Percentiles rank a stretch among this genome's conserved stretches.
phyloP scores from a whole-genome alignment of 2,329 filamentous ascomycete genomes.

The Ascochyta clinopodiicola region DNA sequence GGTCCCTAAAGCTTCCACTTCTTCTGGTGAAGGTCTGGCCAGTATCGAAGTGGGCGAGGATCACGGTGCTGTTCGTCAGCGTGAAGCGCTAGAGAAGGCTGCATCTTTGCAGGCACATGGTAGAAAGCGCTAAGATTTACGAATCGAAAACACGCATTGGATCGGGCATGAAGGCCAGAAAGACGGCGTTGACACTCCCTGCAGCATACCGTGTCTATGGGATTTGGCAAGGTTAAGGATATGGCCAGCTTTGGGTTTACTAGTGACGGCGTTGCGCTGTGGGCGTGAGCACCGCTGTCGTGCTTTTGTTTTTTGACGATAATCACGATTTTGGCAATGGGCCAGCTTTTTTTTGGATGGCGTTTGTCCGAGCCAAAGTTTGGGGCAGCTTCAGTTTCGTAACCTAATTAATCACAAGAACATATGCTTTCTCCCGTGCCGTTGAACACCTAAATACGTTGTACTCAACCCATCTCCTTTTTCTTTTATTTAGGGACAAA shows the following conservation, averaged over 20 bases:
- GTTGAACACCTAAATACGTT: too few species aligned
- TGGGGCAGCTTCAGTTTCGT: too few species aligned
- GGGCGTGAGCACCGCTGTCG: background rate
- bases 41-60: background rate
- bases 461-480: too few species aligned
- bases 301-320: background rate
- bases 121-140: constrained; percentile 10
- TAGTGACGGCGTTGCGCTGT: background rate
- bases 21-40: background rate
- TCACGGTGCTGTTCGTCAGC: constrained; percentile 20
- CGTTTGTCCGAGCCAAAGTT: too few species aligned
- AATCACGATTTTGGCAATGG: background rate
- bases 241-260: background rate
- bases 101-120: constrained; percentile 9
- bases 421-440: too few species aligned
- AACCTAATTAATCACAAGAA: too few species aligned
- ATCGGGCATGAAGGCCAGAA: background rate
- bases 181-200: background rate
- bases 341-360: too few species aligned
- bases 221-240: background rate
- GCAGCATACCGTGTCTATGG: background rate
- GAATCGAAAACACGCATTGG: background rate
- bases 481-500: too few species aligned
- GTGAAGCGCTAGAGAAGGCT: constrained; percentile 27
- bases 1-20: background rate